Evolutionary conservation across 106 monocot species (phyloP).

Genomic region (Dioscorea dumetorum): DNA sequence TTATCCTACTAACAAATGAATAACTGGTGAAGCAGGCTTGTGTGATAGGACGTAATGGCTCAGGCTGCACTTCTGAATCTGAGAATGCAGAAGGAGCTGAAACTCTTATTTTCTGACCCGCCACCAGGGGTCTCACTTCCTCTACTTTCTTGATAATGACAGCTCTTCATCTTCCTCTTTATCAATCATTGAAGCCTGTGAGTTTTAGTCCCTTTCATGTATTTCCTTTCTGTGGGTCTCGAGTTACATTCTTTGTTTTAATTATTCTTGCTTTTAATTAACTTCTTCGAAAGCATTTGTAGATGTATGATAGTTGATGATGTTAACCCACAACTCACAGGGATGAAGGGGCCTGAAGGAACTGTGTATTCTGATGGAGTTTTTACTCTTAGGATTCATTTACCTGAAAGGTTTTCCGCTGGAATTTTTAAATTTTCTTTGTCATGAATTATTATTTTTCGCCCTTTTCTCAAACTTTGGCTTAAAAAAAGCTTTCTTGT

Average conservation of each 20-base stretch:
- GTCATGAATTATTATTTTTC: constrained; percentile 3
- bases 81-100: constrained; percentile 92
- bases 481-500: no score
- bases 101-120: constrained; percentile 69
- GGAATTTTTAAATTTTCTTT: neutral
- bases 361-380: constrained; percentile 75
- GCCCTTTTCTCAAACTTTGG: neutral
- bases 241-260: neutral
- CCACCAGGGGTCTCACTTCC: constrained; percentile 78
- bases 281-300: neutral
- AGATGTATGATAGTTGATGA: neutral
- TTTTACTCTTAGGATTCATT: constrained; percentile 69
- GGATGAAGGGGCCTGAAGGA: constrained; percentile 74
- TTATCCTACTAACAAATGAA: no score
- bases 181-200: constrained; percentile 69
- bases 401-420: constrained; percentile 69
- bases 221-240: neutral
- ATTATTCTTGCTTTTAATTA: neutral
- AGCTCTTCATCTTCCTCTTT: constrained; percentile 29
- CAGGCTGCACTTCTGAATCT: constrained; percentile 77
- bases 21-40: no score
- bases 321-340: constrained; percentile 18
- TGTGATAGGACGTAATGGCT: constrained; percentile 38
- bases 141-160: constrained; percentile 26
- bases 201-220: constrained; percentile 17